Percentiles rank a stretch among this genome's conserved stretches.
Conservation (phyloP, 176 grass and related monocot species). For the Avena sativa region DNA sequence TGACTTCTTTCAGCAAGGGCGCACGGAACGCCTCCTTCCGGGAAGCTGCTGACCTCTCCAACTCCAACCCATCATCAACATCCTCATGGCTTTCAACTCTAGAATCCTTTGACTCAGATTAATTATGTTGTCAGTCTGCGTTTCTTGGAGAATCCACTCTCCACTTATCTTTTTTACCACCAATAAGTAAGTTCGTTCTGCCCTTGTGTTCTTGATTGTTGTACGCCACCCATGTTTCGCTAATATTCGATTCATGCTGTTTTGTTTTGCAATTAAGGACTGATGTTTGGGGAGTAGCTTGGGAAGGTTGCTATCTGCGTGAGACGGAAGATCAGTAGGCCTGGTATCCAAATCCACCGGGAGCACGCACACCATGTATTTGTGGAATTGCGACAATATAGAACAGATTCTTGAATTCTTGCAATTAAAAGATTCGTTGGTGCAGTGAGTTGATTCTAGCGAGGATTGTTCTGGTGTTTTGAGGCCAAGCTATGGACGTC, state of each 20-base stretch:
- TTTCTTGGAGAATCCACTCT: neutral
- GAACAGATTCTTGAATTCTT: conserved; percentile 15
- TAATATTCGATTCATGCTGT: neutral
- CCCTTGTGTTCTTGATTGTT: neutral
- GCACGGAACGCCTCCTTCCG: neutral
- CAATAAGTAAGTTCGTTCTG: conserved; percentile 5
- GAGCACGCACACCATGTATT: conserved; percentile 20
- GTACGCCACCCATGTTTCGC: neutral
- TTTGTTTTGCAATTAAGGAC: neutral
- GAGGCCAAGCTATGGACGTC: conserved; percentile 46
- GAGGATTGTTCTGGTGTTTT: neutral
- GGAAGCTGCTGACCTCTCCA: conserved; percentile 22
- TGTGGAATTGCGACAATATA: neutral
- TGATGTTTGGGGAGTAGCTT: neutral
- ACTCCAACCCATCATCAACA: neutral
- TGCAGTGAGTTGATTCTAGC: neutral
- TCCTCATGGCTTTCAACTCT: neutral
- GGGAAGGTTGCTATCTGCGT: neutral
- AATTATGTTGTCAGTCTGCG: neutral
- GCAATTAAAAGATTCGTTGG: neutral
- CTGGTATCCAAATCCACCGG: neutral
- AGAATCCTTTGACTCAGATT: neutral
- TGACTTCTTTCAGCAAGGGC: neutral
- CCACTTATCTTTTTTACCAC: neutral
- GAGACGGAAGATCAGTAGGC: neutral